Percentiles rank a stretch among this genome's conserved stretches.
phyloP scores from a whole-genome alignment of 192 early-diverging fungal genomes.

The Radiomyces spectabilis region DNA sequence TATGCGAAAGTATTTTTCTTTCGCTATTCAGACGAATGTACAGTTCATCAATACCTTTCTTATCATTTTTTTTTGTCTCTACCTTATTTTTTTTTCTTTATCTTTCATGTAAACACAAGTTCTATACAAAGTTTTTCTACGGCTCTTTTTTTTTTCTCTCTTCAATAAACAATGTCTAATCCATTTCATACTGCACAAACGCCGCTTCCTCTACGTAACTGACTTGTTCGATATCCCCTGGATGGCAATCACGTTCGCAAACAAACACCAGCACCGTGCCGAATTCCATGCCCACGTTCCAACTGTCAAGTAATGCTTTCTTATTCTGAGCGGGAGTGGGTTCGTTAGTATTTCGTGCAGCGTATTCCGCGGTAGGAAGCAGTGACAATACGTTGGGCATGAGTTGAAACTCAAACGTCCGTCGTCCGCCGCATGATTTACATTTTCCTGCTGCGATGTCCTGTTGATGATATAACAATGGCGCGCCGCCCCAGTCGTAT shows the following conservation, averaged over 20 bases:
- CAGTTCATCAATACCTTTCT: no score
- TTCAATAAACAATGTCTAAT: constrained; percentile 3
- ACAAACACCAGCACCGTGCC: constrained; percentile 80
- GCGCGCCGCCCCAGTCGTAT: constrained; percentile 63
- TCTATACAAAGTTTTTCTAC: no score
- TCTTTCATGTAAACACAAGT: no score
- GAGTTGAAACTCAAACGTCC: constrained; percentile 87
- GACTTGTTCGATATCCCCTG: constrained; percentile 17
- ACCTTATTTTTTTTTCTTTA: no score
- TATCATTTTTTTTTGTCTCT: no score
- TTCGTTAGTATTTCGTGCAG: constrained; percentile 30
- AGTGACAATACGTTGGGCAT: constrained; percentile 81
- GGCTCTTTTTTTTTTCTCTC: no score
- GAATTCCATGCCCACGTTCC: constrained; percentile 81
- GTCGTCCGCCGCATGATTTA: constrained; percentile 49
- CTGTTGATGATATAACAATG: constrained; percentile 50
- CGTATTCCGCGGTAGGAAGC: constrained; percentile 55
- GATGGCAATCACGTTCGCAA: constrained; percentile 74
- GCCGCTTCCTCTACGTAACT: constrained; percentile 55
- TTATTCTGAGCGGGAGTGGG: constrained; percentile 19
- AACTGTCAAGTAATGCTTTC: constrained; percentile 33
- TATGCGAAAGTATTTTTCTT: no score
- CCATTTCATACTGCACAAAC: constrained; percentile 49
- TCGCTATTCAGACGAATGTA: no score
- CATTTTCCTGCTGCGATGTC: constrained; percentile 42